phyloP scores from a whole-genome alignment of 208 protist species.

The Tritrichomonas musculus region DNA sequence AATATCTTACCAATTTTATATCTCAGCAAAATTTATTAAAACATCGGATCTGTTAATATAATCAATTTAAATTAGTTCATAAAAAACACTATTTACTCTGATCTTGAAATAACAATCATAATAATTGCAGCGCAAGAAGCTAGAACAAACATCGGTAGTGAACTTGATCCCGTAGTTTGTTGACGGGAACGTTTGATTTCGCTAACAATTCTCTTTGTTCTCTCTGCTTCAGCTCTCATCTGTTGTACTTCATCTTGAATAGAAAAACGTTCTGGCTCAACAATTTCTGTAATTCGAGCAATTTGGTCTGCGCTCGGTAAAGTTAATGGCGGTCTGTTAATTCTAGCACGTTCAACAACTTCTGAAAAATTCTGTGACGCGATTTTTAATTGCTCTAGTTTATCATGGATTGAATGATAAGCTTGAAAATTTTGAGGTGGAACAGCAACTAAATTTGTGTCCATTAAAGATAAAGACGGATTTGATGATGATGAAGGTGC shows the following conservation, averaged over 20 bases:
- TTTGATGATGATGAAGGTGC: too few species aligned
- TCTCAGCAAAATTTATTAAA: too few species aligned
- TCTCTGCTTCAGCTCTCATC: neutral
- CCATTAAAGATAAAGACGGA: too few species aligned
- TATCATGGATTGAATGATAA: neutral
- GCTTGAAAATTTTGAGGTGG: neutral
- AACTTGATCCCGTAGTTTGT: neutral
- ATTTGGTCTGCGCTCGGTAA: neutral
- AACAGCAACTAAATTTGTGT: too few species aligned
- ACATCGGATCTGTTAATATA: neutral
- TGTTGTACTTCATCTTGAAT: neutral
- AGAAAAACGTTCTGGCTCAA: neutral
- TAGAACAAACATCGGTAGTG: neutral
- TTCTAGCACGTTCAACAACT: neutral
- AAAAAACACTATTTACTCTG: neutral
- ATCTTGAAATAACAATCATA: neutral
- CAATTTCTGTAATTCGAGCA: neutral
- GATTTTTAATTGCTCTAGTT: neutral
- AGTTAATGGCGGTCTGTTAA: neutral
- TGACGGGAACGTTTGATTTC: neutral
- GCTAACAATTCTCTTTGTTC: neutral
- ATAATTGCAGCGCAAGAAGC: neutral
- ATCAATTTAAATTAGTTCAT: neutral
- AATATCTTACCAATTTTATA: too few species aligned
- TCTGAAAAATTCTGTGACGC: neutral